Percentiles rank a stretch among this genome's conserved stretches.
Evolutionary conservation across 352 stramenopile species (phyloP).

Genomic region (Phytopythium chamaehyphon): DNA sequence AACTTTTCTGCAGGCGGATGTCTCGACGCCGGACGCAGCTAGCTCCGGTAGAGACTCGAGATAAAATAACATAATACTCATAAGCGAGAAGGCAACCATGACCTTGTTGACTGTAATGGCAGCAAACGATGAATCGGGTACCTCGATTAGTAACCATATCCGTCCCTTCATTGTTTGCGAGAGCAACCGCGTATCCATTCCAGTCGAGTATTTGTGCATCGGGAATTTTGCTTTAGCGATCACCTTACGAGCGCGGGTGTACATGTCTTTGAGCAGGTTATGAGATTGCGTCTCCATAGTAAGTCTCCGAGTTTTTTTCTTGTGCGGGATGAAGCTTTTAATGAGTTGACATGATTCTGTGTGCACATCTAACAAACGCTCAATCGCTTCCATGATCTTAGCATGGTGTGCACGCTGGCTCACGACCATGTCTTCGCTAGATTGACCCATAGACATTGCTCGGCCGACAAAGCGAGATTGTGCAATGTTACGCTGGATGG

Average conservation of each 20-base stretch:
- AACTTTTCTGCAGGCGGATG: slow-evolving; percentile 34
- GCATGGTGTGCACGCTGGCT: slow-evolving; percentile 25
- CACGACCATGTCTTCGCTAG: slow-evolving; percentile 14
- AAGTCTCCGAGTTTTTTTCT: slow-evolving; percentile 13
- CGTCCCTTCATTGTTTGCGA: slow-evolving; percentile 30
- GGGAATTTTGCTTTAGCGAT: slow-evolving; percentile 26
- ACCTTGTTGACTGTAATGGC: slow-evolving; percentile 47
- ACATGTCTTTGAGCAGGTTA: slow-evolving; percentile 41
- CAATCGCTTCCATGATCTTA: slow-evolving; percentile 47
- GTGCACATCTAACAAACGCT: slow-evolving; percentile 34
- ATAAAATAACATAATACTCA: slow-evolving; percentile 72
- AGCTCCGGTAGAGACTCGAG: slow-evolving; percentile 68
- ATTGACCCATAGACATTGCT: not conserved
- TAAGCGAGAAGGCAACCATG: slow-evolving; percentile 47
- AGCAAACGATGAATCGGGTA: slow-evolving; percentile 50
- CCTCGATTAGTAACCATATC: slow-evolving; percentile 56
- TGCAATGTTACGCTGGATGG: slow-evolving; percentile 40
- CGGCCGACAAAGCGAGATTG: slow-evolving; percentile 2
- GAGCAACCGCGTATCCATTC: slow-evolving; percentile 13
- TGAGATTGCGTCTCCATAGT: slow-evolving; percentile 9
- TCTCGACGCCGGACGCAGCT: slow-evolving; percentile 36
- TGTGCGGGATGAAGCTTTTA: slow-evolving; percentile 55
- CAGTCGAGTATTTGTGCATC: slow-evolving; percentile 8
- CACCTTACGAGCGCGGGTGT: slow-evolving; percentile 27
- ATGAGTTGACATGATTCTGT: slow-evolving; percentile 30